phyloP scores from a whole-genome alignment of 2,329 filamentous ascomycete genomes.

The Beauveria caledonica region DNA sequence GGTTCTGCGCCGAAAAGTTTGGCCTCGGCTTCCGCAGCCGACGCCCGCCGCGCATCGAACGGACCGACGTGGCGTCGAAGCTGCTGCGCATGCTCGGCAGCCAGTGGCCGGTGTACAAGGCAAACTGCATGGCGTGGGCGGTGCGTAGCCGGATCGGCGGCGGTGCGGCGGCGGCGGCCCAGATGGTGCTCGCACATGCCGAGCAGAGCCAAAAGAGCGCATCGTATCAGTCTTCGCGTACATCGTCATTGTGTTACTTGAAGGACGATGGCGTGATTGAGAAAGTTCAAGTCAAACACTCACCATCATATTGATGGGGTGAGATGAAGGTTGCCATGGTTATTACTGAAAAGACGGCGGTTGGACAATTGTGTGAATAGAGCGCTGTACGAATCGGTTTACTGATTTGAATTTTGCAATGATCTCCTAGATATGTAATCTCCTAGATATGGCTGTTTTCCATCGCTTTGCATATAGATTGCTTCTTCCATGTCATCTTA shows the following conservation, averaged over 20 bases:
- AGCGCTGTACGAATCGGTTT: background rate
- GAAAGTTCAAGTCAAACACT: background rate
- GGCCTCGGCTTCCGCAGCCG: constrained; percentile 2
- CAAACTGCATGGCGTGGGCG: constrained; percentile 1
- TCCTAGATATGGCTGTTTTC: background rate
- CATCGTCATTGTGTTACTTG: background rate
- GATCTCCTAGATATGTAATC: background rate
- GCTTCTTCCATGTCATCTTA: background rate
- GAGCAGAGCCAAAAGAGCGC: background rate
- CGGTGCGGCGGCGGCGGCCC: background rate
- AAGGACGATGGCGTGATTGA: background rate
- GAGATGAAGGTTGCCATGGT: background rate
- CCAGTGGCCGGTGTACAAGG: background rate
- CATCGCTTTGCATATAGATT: too few relatives aligned
- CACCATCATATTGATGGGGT: too few relatives aligned
- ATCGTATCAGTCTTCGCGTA: background rate
- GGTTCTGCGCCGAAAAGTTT: background rate
- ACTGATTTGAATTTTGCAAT: background rate
- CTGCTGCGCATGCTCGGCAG: background rate
- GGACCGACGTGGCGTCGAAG: background rate
- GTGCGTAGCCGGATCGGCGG: background rate
- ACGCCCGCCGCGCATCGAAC: background rate
- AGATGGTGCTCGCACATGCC: background rate
- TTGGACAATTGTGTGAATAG: background rate
- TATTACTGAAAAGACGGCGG: background rate